Evolutionary conservation across 2,329 filamentous ascomycete species (phyloP).

Genomic region (Cercospora zeina): DNA sequence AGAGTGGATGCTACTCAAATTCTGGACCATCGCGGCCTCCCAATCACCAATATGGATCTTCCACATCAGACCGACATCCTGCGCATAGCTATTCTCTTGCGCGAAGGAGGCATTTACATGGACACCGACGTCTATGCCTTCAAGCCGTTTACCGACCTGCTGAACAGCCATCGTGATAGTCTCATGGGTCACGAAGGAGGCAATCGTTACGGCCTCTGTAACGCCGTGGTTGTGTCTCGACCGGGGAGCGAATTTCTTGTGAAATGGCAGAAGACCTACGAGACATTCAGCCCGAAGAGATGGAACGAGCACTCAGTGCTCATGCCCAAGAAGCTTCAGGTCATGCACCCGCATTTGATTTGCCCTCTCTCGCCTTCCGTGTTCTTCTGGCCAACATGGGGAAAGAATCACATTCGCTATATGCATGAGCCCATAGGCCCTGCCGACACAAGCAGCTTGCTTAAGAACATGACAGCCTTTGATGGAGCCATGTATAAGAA

Average conservation of each 20-base stretch:
- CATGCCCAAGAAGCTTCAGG: constrained; percentile 18
- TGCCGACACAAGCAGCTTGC: constrained; percentile 3
- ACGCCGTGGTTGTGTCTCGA: constrained; percentile 25
- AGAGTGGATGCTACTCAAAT: constrained; percentile 7
- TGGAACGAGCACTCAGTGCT: constrained; percentile 25
- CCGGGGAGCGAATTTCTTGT: constrained; percentile 21
- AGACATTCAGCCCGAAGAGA: constrained; percentile 14
- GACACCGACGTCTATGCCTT: constrained; percentile 26
- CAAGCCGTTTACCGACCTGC: constrained; percentile 20
- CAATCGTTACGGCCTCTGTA: constrained; percentile 24
- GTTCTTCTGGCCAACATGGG: constrained; percentile 27
- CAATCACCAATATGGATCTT: constrained; percentile 9
- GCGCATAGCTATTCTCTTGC: constrained; percentile 18
- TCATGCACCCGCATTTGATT: constrained; percentile 15
- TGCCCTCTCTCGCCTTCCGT: constrained; percentile 23
- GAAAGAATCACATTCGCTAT: constrained; percentile 11
- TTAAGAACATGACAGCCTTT: constrained; percentile 10
- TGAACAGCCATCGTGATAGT: constrained; percentile 17
- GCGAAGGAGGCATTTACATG: constrained; percentile 26
- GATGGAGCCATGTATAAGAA: constrained; percentile 24
- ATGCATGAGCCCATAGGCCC: constrained; percentile 20
- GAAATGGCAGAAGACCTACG: constrained; percentile 21
- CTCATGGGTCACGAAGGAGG: constrained; percentile 29
- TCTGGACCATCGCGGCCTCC: not conserved
- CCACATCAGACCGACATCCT: constrained; percentile 24